Percentiles rank a stretch among this genome's conserved stretches.
These are phyloP conservation scores for Trifolium repens DNA, from an alignment of 306 rosid genomes.

Conservation along the genomic window DNA sequence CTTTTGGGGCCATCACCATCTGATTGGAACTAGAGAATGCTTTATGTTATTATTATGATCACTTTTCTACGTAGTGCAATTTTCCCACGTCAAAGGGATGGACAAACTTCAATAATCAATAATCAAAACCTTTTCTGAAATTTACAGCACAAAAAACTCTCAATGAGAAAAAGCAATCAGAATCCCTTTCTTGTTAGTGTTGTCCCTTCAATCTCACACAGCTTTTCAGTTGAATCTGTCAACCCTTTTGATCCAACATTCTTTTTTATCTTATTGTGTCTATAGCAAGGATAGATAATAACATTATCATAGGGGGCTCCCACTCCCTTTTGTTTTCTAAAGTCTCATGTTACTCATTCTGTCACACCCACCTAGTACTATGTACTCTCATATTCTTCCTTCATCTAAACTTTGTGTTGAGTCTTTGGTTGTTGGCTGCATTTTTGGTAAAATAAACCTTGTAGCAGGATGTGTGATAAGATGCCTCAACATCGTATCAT, in stretches of 20 bases:
- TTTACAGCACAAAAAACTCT: conserved; percentile 42
- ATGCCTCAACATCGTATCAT: too few relatives aligned
- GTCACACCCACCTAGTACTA: background rate
- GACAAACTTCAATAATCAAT: conserved; percentile 34
- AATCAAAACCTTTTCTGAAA: conserved; percentile 2
- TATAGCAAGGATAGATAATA: background rate
- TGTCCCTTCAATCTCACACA: conserved; percentile 4
- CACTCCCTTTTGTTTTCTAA: conserved; percentile 3
- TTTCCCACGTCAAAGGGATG: conserved; percentile 45
- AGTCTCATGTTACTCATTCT: conserved; percentile 39
- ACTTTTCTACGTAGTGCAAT: conserved; percentile 26
- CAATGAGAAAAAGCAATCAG: conserved; percentile 50
- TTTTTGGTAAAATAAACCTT: too few relatives aligned
- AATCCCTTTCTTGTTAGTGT: conserved; percentile 45
- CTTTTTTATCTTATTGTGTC: conserved; percentile 39
- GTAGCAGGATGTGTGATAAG: too few relatives aligned
- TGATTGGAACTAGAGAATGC: conserved; percentile 30
- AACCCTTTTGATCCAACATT: conserved; percentile 51
- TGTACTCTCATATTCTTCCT: conserved; percentile 37
- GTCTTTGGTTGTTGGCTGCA: too few relatives aligned
- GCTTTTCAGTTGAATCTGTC: conserved; percentile 44
- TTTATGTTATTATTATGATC: background rate
- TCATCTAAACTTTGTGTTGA: conserved; percentile 8
- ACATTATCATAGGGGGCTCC: conserved; percentile 20
- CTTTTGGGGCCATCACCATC: conserved; percentile 36